Evolutionary conservation across 805 yeast genomes (phyloP), one percentile per base, ranked within the genome.

Genomic region (Zygosaccharomyces bailii): DNA sequence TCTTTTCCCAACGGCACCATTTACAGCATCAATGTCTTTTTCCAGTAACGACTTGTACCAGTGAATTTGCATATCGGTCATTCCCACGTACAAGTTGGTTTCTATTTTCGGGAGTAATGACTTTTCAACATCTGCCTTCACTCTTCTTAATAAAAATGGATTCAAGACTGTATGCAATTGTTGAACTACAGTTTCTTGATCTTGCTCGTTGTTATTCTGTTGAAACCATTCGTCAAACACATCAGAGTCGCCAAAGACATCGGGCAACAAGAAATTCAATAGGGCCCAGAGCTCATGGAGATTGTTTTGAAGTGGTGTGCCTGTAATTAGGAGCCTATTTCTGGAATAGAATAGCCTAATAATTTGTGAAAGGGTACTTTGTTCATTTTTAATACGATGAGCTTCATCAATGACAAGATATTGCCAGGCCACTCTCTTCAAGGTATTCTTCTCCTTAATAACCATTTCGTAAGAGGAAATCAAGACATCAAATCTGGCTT

Each of bases 211-310:
- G 38, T 67, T 57, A 48, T 71, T 61, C 52, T 70, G 59, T 60
- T 66, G 61, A 66, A 91, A 91, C 96, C 96, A 88, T 59, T 85
- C 86, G 62, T 91, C 96, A 63, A 93, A 93, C 1, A 84, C 80
- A 14, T 82, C 86, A 5, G 95, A 78, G 57, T 90, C 96, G 16
- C 96, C 90, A 67, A 91, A 93, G 7, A 91, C 95, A 69, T 93
- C 98, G 0, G 99, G 98, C 18, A 91, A 68, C 25, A 91, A 66
- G 65, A 90, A 91, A 63, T 91, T 93, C 46, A 91, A 70, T 42
- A 91, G 72, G 0, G 98, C 96, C 99, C 99, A 91, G 43, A 91
- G 72, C 66, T 93, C 99, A 66, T 93, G 99, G 44, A 91, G 69
- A 53, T 93, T 93, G 63, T 91, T 91, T 59, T 91, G 99, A 42